phyloP scores from a whole-genome alignment of 805 yeast genomes.

The Ogataea paradorogensis region DNA sequence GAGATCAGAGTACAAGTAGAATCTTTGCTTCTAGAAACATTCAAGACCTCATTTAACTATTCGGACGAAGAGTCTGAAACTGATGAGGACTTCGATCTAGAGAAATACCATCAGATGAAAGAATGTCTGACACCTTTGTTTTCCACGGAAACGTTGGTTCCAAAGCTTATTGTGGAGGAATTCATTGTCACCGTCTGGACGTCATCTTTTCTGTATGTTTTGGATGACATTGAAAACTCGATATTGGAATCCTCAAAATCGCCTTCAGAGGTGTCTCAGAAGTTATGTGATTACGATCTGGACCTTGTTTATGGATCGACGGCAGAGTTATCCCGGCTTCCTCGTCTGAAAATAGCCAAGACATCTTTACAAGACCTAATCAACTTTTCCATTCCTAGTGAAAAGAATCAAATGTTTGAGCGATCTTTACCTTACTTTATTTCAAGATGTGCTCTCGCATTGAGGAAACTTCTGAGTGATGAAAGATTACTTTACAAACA shows the following conservation, averaged over 20 bases:
- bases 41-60: constrained; percentile 40
- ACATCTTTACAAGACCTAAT: constrained; percentile 56
- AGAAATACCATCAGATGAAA: constrained; percentile 43
- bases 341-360: constrained; percentile 49
- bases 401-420: constrained; percentile 21
- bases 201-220: constrained; percentile 57
- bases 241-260: constrained; percentile 23
- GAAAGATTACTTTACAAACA: constrained; percentile 52
- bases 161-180: constrained; percentile 34
- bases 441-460: constrained; percentile 55
- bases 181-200: constrained; percentile 52
- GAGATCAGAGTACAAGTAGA: constrained; percentile 32
- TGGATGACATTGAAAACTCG: constrained; percentile 49
- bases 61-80: constrained; percentile 19
- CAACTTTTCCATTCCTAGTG: constrained; percentile 34
- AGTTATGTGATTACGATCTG: constrained; percentile 41
- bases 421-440: constrained; percentile 47
- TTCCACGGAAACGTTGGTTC: constrained; percentile 26
- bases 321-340: constrained; percentile 40
- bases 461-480: constrained; percentile 65
- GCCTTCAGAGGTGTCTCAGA: constrained; percentile 35
- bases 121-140: constrained; percentile 41
- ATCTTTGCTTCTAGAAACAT: constrained; percentile 40
- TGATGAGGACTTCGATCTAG: constrained; percentile 44
- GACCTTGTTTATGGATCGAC: constrained; percentile 64